Conservation (phyloP, 805 yeast species). For the Sugiyamaella boreocaroliniensis region DNA sequence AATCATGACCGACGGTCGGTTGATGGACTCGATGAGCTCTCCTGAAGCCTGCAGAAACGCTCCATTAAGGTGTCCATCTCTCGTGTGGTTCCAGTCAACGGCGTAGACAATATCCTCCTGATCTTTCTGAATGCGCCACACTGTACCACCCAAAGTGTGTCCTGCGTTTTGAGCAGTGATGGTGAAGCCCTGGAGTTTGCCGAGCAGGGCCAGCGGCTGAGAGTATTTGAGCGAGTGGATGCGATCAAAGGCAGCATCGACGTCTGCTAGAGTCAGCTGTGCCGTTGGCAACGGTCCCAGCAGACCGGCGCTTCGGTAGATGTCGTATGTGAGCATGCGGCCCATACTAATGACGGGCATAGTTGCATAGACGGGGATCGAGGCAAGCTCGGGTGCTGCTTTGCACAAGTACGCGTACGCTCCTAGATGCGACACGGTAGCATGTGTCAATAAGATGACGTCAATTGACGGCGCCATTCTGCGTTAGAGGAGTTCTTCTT, state of each 20-base stretch:
- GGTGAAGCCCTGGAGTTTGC: conserved; percentile 47
- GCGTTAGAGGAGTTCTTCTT: background rate
- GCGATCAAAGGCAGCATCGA: conserved; percentile 73
- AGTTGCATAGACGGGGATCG: conserved; percentile 77
- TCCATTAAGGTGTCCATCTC: conserved; percentile 74
- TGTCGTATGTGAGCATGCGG: conserved; percentile 75
- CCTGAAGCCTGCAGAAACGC: conserved; percentile 57
- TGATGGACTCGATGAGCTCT: conserved; percentile 50
- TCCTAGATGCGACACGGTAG: conserved; percentile 72
- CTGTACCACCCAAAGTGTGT: conserved; percentile 86
- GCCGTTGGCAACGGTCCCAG: conserved; percentile 60
- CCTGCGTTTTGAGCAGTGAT: conserved; percentile 88
- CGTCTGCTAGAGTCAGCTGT: conserved; percentile 57
- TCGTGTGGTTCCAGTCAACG: conserved; percentile 91
- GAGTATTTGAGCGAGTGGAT: conserved; percentile 66
- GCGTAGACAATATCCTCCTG: conserved; percentile 82
- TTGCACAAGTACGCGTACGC: conserved; percentile 65
- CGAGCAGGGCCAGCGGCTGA: conserved; percentile 62
- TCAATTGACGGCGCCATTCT: conserved; percentile 34
- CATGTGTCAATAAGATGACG: conserved; percentile 75
- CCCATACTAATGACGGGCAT: conserved; percentile 87
- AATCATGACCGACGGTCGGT: conserved; percentile 76
- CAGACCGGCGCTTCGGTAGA: conserved; percentile 64
- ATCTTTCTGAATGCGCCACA: conserved; percentile 71
- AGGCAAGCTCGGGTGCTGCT: conserved; percentile 48